phyloP scores from a whole-genome alignment of 345 rosid genomes.

The Nasturtium officinale region DNA sequence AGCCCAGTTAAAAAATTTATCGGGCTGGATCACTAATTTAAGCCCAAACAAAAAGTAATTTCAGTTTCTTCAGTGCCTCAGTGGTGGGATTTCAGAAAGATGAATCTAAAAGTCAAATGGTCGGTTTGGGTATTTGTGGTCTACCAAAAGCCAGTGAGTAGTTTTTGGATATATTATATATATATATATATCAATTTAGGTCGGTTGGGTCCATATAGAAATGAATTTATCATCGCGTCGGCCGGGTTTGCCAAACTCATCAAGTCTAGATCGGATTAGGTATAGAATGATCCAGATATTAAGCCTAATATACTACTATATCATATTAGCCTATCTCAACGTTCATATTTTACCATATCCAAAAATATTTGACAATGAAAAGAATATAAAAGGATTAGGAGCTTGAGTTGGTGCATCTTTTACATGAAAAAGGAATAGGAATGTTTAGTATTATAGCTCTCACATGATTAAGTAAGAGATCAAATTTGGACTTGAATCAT shows the following conservation, averaged over 20 bases:
- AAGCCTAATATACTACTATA: background rate
- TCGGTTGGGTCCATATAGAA: background rate
- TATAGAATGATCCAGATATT: background rate
- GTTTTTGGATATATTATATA: constrained; percentile 12
- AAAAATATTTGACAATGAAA: background rate
- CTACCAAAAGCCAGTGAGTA: background rate
- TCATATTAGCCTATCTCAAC: background rate
- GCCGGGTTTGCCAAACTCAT: background rate
- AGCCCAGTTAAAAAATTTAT: background rate
- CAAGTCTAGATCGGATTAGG: background rate
- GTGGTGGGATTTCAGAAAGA: background rate
- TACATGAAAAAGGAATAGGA: constrained; percentile 2
- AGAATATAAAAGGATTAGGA: background rate
- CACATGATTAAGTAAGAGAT: constrained; percentile 1
- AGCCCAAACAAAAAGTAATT: background rate
- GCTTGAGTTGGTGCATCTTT: background rate
- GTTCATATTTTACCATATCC: background rate
- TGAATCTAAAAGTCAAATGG: no score
- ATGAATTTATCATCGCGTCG: background rate
- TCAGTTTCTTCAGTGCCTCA: no score
- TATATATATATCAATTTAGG: no score
- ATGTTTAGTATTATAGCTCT: background rate
- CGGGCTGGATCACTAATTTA: background rate
- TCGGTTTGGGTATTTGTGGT: no score
- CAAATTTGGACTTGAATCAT: constrained; percentile 10